Conservation (phyloP, 169 alveolate genomes). For the Besnoitia besnoiti region DNA sequence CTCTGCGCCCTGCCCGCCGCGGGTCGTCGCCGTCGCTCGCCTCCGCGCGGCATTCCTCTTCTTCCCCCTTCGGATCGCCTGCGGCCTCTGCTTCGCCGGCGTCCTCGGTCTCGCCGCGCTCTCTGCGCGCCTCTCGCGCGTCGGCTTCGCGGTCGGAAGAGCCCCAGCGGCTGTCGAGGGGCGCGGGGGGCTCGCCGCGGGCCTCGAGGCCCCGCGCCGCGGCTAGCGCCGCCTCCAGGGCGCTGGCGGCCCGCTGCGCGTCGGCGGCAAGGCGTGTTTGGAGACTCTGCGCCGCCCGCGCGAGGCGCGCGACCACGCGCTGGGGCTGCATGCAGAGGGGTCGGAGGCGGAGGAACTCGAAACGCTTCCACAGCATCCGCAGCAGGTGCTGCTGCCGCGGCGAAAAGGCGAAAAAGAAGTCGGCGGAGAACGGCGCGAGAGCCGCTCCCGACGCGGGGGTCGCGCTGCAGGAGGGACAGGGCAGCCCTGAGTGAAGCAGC, state of each 20-base stretch:
- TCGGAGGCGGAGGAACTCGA: background rate
- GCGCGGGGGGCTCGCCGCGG: background rate
- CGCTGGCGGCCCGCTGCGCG: background rate
- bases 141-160: background rate
- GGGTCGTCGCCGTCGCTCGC: background rate
- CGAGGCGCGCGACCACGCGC: background rate
- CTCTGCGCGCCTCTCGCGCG: background rate
- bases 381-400: background rate
- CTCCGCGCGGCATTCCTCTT: background rate
- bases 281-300: background rate
- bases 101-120: background rate
- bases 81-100: too few species aligned
- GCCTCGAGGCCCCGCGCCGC: background rate
- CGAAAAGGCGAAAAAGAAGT: background rate
- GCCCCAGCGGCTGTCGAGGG: too few species aligned
- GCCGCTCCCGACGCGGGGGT: background rate
- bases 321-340: background rate
- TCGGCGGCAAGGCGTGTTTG: background rate
- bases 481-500: background rate
- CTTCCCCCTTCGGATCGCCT: background rate
- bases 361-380: constrained; percentile 8
- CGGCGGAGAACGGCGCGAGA: background rate
- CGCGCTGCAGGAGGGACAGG: background rate
- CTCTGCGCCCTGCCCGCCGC: background rate
- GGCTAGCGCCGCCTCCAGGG: background rate